Conservation (phyloP, 2,329 filamentous ascomycete genomes). For the Delphinella strobiligena region DNA sequence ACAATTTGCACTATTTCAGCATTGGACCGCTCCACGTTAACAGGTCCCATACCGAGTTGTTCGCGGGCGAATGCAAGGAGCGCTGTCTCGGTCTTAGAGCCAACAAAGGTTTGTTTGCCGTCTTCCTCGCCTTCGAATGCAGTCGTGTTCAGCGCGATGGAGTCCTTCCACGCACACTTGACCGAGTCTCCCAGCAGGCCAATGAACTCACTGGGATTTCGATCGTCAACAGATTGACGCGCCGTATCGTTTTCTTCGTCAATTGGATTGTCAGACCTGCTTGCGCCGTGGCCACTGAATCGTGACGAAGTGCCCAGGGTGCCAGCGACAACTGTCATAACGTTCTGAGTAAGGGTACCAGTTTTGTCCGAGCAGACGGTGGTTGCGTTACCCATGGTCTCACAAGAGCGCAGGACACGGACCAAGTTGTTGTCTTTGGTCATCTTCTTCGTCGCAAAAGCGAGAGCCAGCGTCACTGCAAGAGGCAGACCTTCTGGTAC, state of each 20-base stretch:
- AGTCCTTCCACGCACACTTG: constrained; percentile 48
- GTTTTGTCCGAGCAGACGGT: constrained; percentile 75
- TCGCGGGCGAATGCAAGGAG: constrained; percentile 58
- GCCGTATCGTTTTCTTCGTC: constrained; percentile 17
- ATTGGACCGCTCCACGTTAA: constrained; percentile 51
- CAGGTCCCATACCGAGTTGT: constrained; percentile 50
- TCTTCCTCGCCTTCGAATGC: constrained; percentile 56
- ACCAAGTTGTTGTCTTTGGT: constrained; percentile 60
- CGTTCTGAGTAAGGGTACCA: constrained; percentile 61
- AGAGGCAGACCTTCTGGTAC: constrained; percentile 55
- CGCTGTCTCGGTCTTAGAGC: constrained; percentile 68
- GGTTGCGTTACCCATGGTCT: constrained; percentile 60
- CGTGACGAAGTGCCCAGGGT: constrained; percentile 49
- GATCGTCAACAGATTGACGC: constrained; percentile 31
- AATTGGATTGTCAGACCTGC: constrained; percentile 9
- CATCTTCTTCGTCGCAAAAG: constrained; percentile 56
- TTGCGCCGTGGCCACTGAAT: constrained; percentile 32
- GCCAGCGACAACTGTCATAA: constrained; percentile 65
- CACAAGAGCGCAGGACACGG: constrained; percentile 54
- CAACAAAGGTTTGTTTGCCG: constrained; percentile 50
- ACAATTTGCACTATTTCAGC: constrained; percentile 45
- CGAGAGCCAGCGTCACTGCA: constrained; percentile 55
- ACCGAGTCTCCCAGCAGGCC: constrained; percentile 38
- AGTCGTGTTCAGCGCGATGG: constrained; percentile 56
- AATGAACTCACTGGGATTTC: constrained; percentile 43